These are phyloP conservation scores for Magnaporthales sp. DNA, from an alignment of 2,329 filamentous ascomycete species.

Conservation along the genomic window DNA sequence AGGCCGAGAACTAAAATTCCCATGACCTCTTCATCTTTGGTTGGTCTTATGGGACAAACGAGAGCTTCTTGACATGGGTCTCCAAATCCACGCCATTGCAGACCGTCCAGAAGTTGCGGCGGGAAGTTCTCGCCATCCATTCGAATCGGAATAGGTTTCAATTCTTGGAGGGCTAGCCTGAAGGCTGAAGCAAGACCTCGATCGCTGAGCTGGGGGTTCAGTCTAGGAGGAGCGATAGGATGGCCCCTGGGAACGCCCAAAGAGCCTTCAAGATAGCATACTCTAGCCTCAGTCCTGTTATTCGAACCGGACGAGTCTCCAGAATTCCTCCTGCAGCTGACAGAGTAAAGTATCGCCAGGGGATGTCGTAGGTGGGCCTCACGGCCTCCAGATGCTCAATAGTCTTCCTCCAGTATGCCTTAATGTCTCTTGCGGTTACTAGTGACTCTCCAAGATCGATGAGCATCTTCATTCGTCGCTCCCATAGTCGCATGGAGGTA, in stretches of 20 bases:
- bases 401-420: constrained; percentile 38
- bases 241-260: constrained; percentile 36
- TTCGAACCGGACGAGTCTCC: constrained; percentile 12
- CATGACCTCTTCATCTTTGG: constrained; percentile 55
- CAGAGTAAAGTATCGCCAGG: constrained; percentile 42
- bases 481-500: constrained; percentile 37
- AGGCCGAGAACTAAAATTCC: constrained; percentile 62
- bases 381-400: constrained; percentile 33
- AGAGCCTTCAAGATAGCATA: constrained; percentile 34
- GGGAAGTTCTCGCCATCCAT: constrained; percentile 46
- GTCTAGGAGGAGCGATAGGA: constrained; percentile 26
- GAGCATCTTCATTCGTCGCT: constrained; percentile 39
- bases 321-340: constrained; percentile 28
- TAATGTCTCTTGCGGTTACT: constrained; percentile 31
- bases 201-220: constrained; percentile 27
- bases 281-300: constrained; percentile 20
- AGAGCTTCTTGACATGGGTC: constrained; percentile 58
- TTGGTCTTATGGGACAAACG: constrained; percentile 59
- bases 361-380: constrained; percentile 37
- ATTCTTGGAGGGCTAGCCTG: constrained; percentile 26
- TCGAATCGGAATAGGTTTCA: constrained; percentile 30
- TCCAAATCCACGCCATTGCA: constrained; percentile 55
- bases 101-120: constrained; percentile 43
- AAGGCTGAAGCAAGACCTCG: constrained; percentile 29
- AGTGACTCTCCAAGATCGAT: constrained; percentile 37